Base-by-base conservation (phyloP, 805 yeast genomes). In the Cyberlindnera mrakii region DNA sequence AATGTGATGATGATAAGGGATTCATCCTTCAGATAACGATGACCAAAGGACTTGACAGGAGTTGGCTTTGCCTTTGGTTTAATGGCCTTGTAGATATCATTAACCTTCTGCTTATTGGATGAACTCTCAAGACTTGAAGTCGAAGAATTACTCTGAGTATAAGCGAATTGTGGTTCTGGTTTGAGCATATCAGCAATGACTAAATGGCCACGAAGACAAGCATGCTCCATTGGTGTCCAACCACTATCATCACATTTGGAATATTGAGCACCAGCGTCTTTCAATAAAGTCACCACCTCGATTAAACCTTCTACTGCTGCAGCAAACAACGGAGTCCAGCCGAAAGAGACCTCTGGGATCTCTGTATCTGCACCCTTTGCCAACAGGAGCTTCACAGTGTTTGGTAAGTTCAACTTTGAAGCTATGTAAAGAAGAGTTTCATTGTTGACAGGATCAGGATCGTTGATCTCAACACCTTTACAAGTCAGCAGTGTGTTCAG, bases 221-320 rank as follows among this genome's bases (percentile, higher is more conserved):
- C 96, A 62, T 91, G 98, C 57, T 91, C 98, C 80, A 88, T 80
- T n/a, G 98, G 96, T 16, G 88, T 78, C 98, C 98, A 91, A 0
- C 97, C 97, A 41, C 93, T 82, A 37, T 78, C 82, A 65, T 91
- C 98, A 15, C 75, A 71, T 23, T 69, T 63, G 35, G 75, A 73
- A 45, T 66, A 75, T 7, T 70, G 65, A 5, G 88, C 84, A 17
- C 78, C 79, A 35, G 70, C 57, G 0, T 66, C 63, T 25, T 82
- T 61, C 48, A 91, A 68, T 8, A 75, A 47, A 35, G 73, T 61
- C 6, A 80, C 86, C 34, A 86, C 70, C 3, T 74, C 75, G 33
- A 55, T 56, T 42, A 65, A 77, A 1, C 97, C 97, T 56, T 90
- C 96, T 14, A 89, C 83, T 0, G 96, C 90, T 11, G 96, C 95